A percentile compares a stretch with the other conserved stretches of the same genome.
phyloP scores from a whole-genome alignment of 495 filamentous ascomycete genomes.

The Xylaria scruposa region DNA sequence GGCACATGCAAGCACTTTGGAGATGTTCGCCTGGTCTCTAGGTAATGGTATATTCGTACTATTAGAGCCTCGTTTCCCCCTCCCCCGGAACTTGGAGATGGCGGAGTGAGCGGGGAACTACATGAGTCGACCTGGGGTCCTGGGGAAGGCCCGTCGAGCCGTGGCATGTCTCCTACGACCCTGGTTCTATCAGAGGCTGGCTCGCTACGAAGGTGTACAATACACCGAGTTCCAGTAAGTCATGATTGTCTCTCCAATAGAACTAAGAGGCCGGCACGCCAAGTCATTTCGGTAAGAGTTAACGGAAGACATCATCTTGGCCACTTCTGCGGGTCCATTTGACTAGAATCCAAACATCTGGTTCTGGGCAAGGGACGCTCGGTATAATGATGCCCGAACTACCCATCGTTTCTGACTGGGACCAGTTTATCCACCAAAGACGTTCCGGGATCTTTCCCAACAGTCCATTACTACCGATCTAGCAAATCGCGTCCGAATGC shows the following conservation, averaged over 20 bases:
- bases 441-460: not conserved
- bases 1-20: conserved; percentile 9
- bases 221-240: not conserved
- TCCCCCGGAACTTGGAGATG: not conserved
- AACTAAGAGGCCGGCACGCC: not conserved
- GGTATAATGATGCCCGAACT: conserved; percentile 27
- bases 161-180: not conserved
- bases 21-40: not conserved
- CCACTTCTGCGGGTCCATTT: not conserved
- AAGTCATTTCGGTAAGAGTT: not conserved
- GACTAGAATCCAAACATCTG: not conserved
- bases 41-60: not conserved
- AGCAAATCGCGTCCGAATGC: not conserved
- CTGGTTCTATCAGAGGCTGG: not conserved
- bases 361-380: not conserved
- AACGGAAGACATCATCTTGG: not conserved
- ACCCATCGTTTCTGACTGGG: not conserved
- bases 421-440: conserved; percentile 32
- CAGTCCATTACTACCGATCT: not conserved
- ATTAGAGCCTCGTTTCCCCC: not conserved
- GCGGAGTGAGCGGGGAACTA: conserved; percentile 21
- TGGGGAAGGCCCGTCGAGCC: conserved; percentile 2
- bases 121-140: not conserved
- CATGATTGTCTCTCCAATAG: not conserved
- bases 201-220: not conserved